Base-by-base conservation (phyloP, 1,139 yeast genomes). In the Dujonia santamariae region DNA sequence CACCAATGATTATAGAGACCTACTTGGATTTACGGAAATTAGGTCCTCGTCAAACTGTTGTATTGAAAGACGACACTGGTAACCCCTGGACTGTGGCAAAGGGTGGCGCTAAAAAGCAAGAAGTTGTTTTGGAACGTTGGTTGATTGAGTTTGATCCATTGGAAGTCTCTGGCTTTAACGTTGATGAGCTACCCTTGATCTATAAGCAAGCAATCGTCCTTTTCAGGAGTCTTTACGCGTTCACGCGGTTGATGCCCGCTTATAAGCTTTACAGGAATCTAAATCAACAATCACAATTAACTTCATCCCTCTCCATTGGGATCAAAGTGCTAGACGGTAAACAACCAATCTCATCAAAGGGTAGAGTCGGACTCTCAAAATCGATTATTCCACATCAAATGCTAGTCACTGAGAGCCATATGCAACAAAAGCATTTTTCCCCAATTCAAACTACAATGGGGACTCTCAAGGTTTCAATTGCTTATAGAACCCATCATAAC, bases 61-160 rank as follows among this genome's bases (percentile, higher is more conserved):
- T 80, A 31, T 51, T 83, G 27, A 57, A 65, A 23, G 80, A 77
- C 38, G 90, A 58, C 13, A 60, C 50, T 22, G 63, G 53, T 32
- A 64, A 54, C 28, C 67, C 68, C 29, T 70, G 68, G 57, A 63
- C 61, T 15, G 78, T 61, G 29, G 62, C 60, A 26, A 70, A 48
- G 32, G 67, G 62, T 16, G 75, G 64, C 2, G 51, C 53, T 19
- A 78, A 73, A 50, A 82, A 81, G 48, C 67, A 78, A 11, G 97
- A 90, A 56, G 76, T 92, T 13, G 96, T 92, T 2, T 61, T 92
- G 38, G 98, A 92, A 53, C 69, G 98, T 39, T 92, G 98, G 98
- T 66, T 87, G 18, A 64, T 92, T 25, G 96, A 88, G 54, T 75
- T 88, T 43, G 90, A 82, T 46, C 54, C 54, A 32, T 50, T 40